Conservation (phyloP, 495 filamentous ascomycete genomes). For the Glarea lozoyensis region DNA sequence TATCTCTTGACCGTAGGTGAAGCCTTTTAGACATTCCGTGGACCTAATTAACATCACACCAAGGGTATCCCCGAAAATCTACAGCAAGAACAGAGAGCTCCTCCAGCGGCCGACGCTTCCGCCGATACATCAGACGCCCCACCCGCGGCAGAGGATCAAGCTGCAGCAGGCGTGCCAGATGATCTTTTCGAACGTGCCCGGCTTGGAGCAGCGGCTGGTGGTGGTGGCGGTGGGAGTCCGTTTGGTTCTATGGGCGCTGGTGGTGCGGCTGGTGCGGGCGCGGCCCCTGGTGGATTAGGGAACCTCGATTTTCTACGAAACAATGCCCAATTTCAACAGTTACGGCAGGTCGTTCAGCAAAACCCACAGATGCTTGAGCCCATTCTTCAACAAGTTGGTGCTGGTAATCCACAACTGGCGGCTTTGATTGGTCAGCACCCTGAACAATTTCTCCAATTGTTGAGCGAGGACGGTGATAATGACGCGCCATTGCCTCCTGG, state of each 20-base stretch:
- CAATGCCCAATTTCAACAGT: slow-evolving; percentile 95
- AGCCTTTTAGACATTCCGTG: neutral
- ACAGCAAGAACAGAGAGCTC: slow-evolving; percentile 54
- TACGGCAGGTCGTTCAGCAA: slow-evolving; percentile 92
- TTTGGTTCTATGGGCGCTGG: slow-evolving; percentile 39
- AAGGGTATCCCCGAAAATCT: slow-evolving; percentile 82
- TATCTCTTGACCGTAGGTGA: slow-evolving; percentile 76
- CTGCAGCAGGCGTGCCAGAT: slow-evolving; percentile 58
- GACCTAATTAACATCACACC: slow-evolving; percentile 13
- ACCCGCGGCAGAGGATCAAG: slow-evolving; percentile 23
- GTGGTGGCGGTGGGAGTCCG: slow-evolving; percentile 20
- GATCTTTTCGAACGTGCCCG: slow-evolving; percentile 94
- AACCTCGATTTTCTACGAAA: slow-evolving; percentile 93
- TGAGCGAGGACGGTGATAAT: slow-evolving; percentile 71
- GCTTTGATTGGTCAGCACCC: slow-evolving; percentile 82
- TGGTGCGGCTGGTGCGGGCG: slow-evolving; percentile 42
- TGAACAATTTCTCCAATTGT: slow-evolving; percentile 80
- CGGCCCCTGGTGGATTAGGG: slow-evolving; percentile 50
- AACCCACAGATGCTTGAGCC: slow-evolving; percentile 97
- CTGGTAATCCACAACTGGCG: slow-evolving; percentile 90
- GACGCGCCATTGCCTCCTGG: slow-evolving; percentile 78
- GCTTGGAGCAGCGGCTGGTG: slow-evolving; percentile 66
- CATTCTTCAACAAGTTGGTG: slow-evolving; percentile 91
- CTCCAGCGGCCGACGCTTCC: slow-evolving; percentile 23
- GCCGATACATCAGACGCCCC: slow-evolving; percentile 27